phyloP scores from a whole-genome alignment of 257 asterid genomes.

The Echium plantagineum region DNA sequence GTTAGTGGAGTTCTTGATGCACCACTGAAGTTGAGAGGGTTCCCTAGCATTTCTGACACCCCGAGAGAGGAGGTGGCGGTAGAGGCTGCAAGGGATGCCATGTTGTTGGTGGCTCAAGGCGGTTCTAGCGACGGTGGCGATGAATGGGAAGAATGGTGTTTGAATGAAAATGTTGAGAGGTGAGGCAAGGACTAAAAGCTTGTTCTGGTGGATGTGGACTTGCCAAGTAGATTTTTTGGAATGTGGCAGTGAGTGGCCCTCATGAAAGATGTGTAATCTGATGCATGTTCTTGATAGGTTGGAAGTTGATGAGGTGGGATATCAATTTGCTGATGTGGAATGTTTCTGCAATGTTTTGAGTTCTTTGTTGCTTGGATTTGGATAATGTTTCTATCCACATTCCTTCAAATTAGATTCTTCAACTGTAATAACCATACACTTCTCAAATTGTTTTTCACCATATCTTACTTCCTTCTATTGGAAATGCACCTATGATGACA shows the following conservation, averaged over 20 bases:
- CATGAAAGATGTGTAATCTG: conserved; percentile 32
- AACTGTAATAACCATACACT: neutral
- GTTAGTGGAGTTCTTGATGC: conserved; percentile 49
- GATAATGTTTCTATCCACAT: conserved; percentile 30
- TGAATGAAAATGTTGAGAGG: conserved; percentile 10
- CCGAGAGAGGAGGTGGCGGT: conserved; percentile 49
- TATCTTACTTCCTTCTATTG: no score
- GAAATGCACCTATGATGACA: no score
- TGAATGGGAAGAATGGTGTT: neutral
- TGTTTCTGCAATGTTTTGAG: conserved; percentile 3
- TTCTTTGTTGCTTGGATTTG: conserved; percentile 16
- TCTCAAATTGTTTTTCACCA: neutral
- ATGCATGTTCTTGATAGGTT: conserved; percentile 36
- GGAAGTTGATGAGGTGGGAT: conserved; percentile 26
- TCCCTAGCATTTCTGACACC: conserved; percentile 68
- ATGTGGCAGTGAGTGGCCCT: conserved; percentile 23
- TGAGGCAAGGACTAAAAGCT: conserved; percentile 25
- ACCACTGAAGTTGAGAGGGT: conserved; percentile 40
- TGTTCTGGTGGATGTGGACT: conserved; percentile 49
- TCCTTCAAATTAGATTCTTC: neutral
- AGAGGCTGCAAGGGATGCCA: conserved; percentile 64
- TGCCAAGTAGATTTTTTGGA: conserved; percentile 34
- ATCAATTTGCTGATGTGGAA: conserved; percentile 39
- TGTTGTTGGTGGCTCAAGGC: neutral
- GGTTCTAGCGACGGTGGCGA: neutral